Evolutionary conservation across 2,329 filamentous ascomycete genomes (phyloP).

Genomic region (Colletotrichum sp.): DNA sequence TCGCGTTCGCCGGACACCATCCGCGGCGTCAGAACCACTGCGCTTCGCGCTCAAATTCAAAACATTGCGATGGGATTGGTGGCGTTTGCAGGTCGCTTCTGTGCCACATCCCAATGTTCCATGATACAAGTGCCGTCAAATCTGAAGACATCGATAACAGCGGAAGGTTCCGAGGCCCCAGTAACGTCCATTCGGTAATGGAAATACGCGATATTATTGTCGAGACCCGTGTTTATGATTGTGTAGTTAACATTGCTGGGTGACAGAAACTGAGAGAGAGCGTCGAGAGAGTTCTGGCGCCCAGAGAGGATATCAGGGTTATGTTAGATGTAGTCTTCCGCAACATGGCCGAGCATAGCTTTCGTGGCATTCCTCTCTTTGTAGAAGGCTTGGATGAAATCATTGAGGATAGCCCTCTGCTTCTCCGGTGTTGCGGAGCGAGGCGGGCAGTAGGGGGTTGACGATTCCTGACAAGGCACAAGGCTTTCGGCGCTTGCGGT

Average conservation of each 20-base stretch:
- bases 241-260: constrained; percentile 1
- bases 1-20: background rate
- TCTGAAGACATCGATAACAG: constrained; percentile 13
- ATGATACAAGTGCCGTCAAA: background rate
- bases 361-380: background rate
- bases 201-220: background rate
- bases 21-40: background rate
- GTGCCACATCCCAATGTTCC: constrained; percentile 20
- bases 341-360: background rate
- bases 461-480: background rate
- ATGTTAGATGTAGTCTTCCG: constrained; percentile 19
- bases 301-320: constrained; percentile 12
- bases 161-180: background rate
- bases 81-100: background rate
- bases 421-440: background rate
- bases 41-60: background rate
- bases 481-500: background rate
- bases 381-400: constrained; percentile 5
- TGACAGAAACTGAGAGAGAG: background rate
- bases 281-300: background rate
- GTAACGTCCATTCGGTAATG: constrained; percentile 9
- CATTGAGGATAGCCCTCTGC: background rate
- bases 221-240: background rate
- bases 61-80: constrained; percentile 13
- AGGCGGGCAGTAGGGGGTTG: background rate